A percentile compares a stretch with the other conserved stretches of the same genome.
Evolutionary conservation across 352 stramenopile genomes (phyloP).

Genomic region (Globisporangium barbulae): DNA sequence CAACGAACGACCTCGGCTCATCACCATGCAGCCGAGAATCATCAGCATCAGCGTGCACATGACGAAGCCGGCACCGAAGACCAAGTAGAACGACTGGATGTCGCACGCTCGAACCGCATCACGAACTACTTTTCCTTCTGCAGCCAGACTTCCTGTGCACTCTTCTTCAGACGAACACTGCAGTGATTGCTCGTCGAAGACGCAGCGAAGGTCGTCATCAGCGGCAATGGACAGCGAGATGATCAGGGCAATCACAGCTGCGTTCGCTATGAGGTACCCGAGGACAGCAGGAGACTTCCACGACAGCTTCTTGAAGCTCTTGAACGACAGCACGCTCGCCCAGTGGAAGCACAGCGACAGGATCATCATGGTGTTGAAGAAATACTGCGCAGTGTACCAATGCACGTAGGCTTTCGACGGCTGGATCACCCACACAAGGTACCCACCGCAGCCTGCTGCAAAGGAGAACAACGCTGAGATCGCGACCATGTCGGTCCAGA

Average conservation of each 20-base stretch:
- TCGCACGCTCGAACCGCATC: constrained; percentile 64
- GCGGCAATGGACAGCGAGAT: constrained; percentile 50
- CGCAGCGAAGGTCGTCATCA: constrained; percentile 61
- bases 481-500: constrained; percentile 86
- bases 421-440: constrained; percentile 80
- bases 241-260: constrained; percentile 63
- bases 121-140: constrained; percentile 64
- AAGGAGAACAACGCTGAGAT: constrained; percentile 83
- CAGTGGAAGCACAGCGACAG: constrained; percentile 87
- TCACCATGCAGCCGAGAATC: constrained; percentile 84
- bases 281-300: constrained; percentile 78
- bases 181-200: constrained; percentile 63
- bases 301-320: constrained; percentile 86
- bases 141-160: constrained; percentile 51
- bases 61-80: constrained; percentile 73
- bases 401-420: constrained; percentile 84
- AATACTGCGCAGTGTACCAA: constrained; percentile 84
- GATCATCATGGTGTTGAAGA: constrained; percentile 88
- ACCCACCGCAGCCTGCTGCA: constrained; percentile 69
- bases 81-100: constrained; percentile 82
- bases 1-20: constrained; percentile 74
- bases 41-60: constrained; percentile 85
- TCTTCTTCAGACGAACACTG: constrained; percentile 53
- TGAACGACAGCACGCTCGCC: constrained; percentile 80
- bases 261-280: constrained; percentile 63